These are phyloP conservation scores for Cladosporium sphaerospermum DNA, from an alignment of 2,329 filamentous ascomycete species.

Conservation along the genomic window DNA sequence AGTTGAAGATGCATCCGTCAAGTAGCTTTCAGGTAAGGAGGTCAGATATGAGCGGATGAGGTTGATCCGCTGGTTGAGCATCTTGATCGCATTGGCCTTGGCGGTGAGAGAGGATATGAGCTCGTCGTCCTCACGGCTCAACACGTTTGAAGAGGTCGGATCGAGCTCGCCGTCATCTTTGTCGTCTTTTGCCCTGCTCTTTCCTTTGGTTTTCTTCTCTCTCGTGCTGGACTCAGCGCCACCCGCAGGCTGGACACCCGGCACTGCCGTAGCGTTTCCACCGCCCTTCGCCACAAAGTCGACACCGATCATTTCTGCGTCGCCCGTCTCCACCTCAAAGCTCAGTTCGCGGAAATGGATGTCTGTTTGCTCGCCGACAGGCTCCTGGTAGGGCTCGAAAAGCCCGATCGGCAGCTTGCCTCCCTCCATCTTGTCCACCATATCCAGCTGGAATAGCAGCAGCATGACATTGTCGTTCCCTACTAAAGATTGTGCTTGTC, in stretches of 20 bases:
- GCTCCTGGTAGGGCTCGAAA: conserved; percentile 72
- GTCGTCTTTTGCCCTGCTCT: conserved; percentile 31
- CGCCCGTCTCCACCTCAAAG: conserved; percentile 85
- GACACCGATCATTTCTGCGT: conserved; percentile 96
- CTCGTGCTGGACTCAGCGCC: conserved; percentile 35
- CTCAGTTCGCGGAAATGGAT: conserved; percentile 76
- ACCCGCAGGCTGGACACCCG: conserved; percentile 7
- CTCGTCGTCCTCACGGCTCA: conserved; percentile 60
- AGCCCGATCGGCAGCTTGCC: conserved; percentile 84
- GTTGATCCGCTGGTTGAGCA: conserved; percentile 62
- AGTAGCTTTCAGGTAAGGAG: conserved; percentile 60
- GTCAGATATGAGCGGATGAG: conserved; percentile 64
- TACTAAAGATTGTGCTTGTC: conserved; percentile 50
- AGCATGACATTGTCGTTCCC: conserved; percentile 79
- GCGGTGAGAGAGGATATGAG: conserved; percentile 66
- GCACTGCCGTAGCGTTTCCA: conserved; percentile 66
- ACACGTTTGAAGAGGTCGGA: conserved; percentile 30
- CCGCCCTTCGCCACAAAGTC: conserved; percentile 85
- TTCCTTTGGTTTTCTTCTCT: conserved; percentile 28
- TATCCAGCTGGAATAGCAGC: conserved; percentile 73
- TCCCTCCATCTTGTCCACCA: conserved; percentile 51
- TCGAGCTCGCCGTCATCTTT: conserved; percentile 36
- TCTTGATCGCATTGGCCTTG: conserved; percentile 88
- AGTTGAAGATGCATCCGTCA: conserved; percentile 41
- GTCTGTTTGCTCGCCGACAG: conserved; percentile 52